These are phyloP conservation scores for Camellia lanceoleosa DNA, from an alignment of 148 eudicot genomes.

Conservation along the genomic window DNA sequence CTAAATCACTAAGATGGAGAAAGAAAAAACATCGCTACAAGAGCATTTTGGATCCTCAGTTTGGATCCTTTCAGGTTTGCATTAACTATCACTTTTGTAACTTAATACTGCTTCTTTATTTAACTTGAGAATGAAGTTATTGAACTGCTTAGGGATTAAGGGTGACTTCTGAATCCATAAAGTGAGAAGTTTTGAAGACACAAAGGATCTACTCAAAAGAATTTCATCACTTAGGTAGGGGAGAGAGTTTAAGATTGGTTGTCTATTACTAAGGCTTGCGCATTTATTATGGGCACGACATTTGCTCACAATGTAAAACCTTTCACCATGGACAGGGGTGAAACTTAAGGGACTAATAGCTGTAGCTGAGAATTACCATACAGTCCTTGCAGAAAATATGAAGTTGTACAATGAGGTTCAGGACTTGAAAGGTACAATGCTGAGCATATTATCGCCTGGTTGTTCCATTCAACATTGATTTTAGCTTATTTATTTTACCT, in stretches of 20 bases:
- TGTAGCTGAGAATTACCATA: conserved; percentile 80
- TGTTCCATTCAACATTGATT: neutral
- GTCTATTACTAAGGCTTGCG: neutral
- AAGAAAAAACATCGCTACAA: conserved; percentile 58
- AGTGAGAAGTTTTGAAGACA: conserved; percentile 58
- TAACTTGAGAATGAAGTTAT: conserved; percentile 15
- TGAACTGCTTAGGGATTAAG: conserved; percentile 50
- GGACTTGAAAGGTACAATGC: conserved; percentile 79
- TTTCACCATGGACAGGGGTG: conserved; percentile 41
- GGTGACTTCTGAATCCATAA: conserved; percentile 51
- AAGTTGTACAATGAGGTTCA: conserved; percentile 93
- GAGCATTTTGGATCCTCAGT: conserved; percentile 61
- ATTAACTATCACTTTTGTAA: neutral
- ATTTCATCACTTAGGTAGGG: conserved; percentile 64
- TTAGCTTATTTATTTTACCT: conserved; percentile 7
- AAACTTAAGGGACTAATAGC: conserved; percentile 67
- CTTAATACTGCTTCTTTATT: neutral
- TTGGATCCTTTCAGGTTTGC: conserved; percentile 59
- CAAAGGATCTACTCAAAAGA: conserved; percentile 51
- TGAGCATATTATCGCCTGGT: conserved; percentile 4
- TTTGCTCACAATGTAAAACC: conserved; percentile 10
- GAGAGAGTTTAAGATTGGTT: conserved; percentile 5
- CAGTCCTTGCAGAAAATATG: conserved; percentile 79
- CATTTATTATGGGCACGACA: conserved; percentile 15
- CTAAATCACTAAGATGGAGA: conserved; percentile 53